phyloP scores from a whole-genome alignment of 345 rosid species.

The Anastatica hierochuntica region DNA sequence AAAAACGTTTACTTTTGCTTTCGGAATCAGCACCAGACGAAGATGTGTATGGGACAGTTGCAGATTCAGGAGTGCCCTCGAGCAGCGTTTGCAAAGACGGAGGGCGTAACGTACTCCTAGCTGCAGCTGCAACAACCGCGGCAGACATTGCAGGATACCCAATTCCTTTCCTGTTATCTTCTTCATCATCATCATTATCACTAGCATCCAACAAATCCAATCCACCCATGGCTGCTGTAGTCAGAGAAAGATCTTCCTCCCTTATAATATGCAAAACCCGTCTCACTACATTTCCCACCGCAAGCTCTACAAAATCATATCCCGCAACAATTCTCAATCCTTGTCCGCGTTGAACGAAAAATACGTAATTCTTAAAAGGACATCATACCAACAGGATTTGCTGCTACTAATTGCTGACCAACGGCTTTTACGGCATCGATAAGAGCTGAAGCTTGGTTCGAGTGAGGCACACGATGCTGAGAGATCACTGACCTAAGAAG shows the following conservation, averaged over 20 bases:
- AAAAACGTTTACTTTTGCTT: slow-evolving; percentile 80
- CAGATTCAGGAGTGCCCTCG: slow-evolving; percentile 68
- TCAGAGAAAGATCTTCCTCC: slow-evolving; percentile 84
- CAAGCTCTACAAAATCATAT: slow-evolving; percentile 67
- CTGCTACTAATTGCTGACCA: slow-evolving; percentile 75
- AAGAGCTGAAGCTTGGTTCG: slow-evolving; percentile 74
- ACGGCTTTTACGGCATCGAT: slow-evolving; percentile 72
- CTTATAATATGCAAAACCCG: slow-evolving; percentile 89
- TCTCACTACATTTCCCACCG: slow-evolving; percentile 93
- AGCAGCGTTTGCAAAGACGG: slow-evolving; percentile 89
- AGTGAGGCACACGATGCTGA: slow-evolving; percentile 69
- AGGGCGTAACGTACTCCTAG: slow-evolving; percentile 83
- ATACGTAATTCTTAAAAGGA: neutral
- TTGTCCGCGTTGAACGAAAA: too few species aligned
- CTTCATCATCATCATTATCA: slow-evolving; percentile 63
- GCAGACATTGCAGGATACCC: slow-evolving; percentile 68
- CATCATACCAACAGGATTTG: slow-evolving; percentile 79
- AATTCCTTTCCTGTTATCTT: slow-evolving; percentile 38
- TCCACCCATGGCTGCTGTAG: slow-evolving; percentile 70
- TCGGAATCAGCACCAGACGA: slow-evolving; percentile 99
- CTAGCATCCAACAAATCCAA: slow-evolving; percentile 60
- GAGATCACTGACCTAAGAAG: slow-evolving; percentile 86
- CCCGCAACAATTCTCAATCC: neutral
- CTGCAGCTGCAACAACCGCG: slow-evolving; percentile 84
- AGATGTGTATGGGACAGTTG: slow-evolving; percentile 54